Conservation (phyloP, 495 filamentous ascomycete species). For the Tetracladium marchalianum region DNA sequence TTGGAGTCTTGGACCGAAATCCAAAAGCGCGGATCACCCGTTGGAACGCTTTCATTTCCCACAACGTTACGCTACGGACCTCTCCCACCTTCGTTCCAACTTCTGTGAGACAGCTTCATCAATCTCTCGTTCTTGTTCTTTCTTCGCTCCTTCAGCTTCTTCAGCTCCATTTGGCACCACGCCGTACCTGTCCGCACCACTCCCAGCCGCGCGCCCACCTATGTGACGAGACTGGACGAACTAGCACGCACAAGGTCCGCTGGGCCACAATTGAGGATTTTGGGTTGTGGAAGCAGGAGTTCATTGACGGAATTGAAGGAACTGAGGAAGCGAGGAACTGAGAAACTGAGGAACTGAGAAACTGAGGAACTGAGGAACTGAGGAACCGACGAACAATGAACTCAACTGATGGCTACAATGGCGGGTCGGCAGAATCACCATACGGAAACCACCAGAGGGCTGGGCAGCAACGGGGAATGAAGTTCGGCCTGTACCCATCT, state of each 20-base stretch:
- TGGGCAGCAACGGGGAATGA: conserved; percentile 10
- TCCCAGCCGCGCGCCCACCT: neutral
- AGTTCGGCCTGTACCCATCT: conserved; percentile 19
- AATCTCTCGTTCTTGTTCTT: no score
- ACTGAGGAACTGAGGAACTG: neutral
- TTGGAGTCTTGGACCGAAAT: no score
- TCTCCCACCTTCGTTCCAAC: no score
- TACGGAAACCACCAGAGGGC: conserved; percentile 8
- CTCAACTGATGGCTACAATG: conserved; percentile 10
- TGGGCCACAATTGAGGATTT: neutral
- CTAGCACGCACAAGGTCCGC: neutral
- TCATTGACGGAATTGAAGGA: no score
- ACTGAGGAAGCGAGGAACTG: neutral
- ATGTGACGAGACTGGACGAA: neutral
- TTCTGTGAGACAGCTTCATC: no score
- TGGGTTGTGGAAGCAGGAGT: neutral
- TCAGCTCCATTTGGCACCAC: no score
- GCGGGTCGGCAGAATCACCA: neutral
- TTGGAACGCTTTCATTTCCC: no score
- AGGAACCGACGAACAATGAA: conserved; percentile 8
- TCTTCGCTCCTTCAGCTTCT: no score
- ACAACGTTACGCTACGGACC: no score
- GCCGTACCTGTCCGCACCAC: neutral
- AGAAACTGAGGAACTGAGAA: no score
- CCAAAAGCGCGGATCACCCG: no score